phyloP scores from a whole-genome alignment of 805 yeast genomes.

The Metschnikowia gruessii region DNA sequence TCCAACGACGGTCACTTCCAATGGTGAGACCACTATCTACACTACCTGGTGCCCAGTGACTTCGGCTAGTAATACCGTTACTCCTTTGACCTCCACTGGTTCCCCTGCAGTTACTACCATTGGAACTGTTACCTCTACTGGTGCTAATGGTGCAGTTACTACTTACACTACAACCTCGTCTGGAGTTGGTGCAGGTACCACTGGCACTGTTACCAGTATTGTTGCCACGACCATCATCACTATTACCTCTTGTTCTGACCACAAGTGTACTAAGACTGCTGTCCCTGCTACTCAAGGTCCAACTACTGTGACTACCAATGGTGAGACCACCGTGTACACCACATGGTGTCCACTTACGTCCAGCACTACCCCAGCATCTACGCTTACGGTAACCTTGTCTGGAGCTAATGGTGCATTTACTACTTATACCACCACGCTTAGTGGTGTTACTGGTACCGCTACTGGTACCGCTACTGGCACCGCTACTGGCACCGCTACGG shows the following conservation, averaged over 20 bases:
- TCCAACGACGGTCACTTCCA: slow-evolving; percentile 24
- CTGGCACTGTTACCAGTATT: too few species aligned
- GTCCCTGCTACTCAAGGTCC: slow-evolving; percentile 34
- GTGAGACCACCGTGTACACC: slow-evolving; percentile 24
- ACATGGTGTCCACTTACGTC: slow-evolving; percentile 35
- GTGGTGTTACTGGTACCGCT: too few species aligned
- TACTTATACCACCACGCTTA: neutral
- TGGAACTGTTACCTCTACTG: too few species aligned
- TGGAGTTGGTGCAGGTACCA: too few species aligned
- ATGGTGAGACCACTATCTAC: slow-evolving; percentile 19
- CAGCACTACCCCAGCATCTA: slow-evolving; percentile 17
- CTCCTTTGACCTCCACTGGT: slow-evolving; percentile 16
- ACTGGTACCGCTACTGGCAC: too few species aligned
- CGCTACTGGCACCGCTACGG: slow-evolving; percentile 16
- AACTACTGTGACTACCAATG: slow-evolving; percentile 23
- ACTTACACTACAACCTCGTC: neutral
- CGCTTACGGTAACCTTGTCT: slow-evolving; percentile 14
- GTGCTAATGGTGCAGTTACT: too few species aligned
- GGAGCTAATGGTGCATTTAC: neutral
- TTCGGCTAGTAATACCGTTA: slow-evolving; percentile 23
- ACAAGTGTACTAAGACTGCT: slow-evolving; percentile 15
- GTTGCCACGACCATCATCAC: slow-evolving; percentile 27
- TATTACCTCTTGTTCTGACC: slow-evolving; percentile 22
- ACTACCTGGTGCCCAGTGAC: slow-evolving; percentile 38
- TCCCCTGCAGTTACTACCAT: slow-evolving; percentile 1